Percentiles rank a stretch among this genome's conserved stretches.
Evolutionary conservation across 2,329 filamentous ascomycete species (phyloP).

Genomic region (Hirsutella thompsonii): DNA sequence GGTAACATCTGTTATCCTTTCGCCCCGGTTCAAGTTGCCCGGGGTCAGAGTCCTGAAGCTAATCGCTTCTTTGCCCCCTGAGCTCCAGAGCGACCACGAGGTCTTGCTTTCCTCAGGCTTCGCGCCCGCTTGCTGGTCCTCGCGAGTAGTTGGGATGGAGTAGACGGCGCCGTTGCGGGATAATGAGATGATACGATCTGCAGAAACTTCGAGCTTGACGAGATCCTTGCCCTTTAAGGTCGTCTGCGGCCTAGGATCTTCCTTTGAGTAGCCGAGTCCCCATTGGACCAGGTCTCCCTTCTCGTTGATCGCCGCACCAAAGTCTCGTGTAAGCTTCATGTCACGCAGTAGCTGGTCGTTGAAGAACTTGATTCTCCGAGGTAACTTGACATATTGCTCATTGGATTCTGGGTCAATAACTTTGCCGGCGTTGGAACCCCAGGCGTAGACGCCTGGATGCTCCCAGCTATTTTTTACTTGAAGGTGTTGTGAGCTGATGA

Average conservation of each 20-base stretch:
- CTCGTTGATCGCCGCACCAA: slow-evolving; percentile 79
- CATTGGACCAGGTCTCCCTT: slow-evolving; percentile 85
- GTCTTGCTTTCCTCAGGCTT: slow-evolving; percentile 44
- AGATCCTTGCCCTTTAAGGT: slow-evolving; percentile 78
- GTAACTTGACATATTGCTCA: slow-evolving; percentile 66
- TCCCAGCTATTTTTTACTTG: slow-evolving; percentile 75
- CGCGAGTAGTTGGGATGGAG: slow-evolving; percentile 64
- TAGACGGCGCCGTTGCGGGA: slow-evolving; percentile 67
- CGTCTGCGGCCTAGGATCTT: slow-evolving; percentile 47
- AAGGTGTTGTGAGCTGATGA: slow-evolving; percentile 73
- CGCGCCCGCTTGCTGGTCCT: slow-evolving; percentile 52
- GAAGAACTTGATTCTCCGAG: slow-evolving; percentile 68
- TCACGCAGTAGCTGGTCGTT: slow-evolving; percentile 75
- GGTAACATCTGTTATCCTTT: slow-evolving; percentile 61
- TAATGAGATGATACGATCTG: slow-evolving; percentile 72
- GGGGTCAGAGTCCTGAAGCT: slow-evolving; percentile 66
- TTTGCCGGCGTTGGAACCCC: slow-evolving; percentile 76
- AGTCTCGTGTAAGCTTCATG: slow-evolving; percentile 68
- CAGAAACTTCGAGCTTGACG: slow-evolving; percentile 60
- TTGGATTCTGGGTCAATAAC: slow-evolving; percentile 78
- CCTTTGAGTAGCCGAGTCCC: slow-evolving; percentile 64
- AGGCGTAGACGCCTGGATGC: slow-evolving; percentile 82
- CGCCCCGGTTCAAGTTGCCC: slow-evolving; percentile 47
- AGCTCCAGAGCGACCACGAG: slow-evolving; percentile 62
- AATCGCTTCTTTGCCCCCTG: slow-evolving; percentile 26